Evolutionary conservation across 352 stramenopile species (phyloP).

Genomic region (Lagenidium giganteum): DNA sequence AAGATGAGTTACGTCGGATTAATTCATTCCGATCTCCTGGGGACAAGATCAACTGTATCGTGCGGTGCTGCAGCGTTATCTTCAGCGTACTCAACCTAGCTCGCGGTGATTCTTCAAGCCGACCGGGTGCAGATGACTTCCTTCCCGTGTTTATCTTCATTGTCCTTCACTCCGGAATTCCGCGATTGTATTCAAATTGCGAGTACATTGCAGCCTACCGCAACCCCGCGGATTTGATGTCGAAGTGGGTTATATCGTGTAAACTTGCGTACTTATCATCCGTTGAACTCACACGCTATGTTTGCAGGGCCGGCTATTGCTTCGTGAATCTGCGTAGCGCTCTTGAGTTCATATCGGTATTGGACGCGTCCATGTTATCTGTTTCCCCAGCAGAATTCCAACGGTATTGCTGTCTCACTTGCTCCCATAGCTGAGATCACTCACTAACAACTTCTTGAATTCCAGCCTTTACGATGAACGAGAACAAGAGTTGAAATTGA

Average conservation of each 20-base stretch:
- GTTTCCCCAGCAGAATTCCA: constrained; percentile 80
- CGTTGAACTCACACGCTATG: too few relatives aligned
- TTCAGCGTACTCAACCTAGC: constrained; percentile 86
- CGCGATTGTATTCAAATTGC: constrained; percentile 84
- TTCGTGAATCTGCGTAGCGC: constrained; percentile 90
- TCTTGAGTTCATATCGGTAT: constrained; percentile 87
- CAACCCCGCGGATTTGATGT: constrained; percentile 87
- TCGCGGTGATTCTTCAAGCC: constrained; percentile 53
- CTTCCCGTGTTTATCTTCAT: constrained; percentile 92
- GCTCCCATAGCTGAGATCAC: neutral
- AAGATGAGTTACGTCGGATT: constrained; percentile 88
- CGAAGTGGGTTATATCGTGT: constrained; percentile 47
- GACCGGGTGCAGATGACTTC: constrained; percentile 86
- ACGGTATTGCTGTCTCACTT: constrained; percentile 20
- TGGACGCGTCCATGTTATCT: constrained; percentile 79
- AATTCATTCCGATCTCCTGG: constrained; percentile 78
- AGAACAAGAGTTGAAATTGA: constrained; percentile 8
- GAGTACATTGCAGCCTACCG: constrained; percentile 89
- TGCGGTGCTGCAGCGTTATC: constrained; percentile 85
- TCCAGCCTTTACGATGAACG: constrained; percentile 12
- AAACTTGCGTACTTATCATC: constrained; percentile 1
- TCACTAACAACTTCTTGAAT: too few relatives aligned
- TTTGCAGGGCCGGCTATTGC: constrained; percentile 79
- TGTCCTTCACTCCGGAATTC: constrained; percentile 86
- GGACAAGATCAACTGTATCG: constrained; percentile 90